Evolutionary conservation across 768 basidiomycete genomes (phyloP), one percentile per base, ranked within the genome.

Genomic region (Basidioascus undulatus): DNA sequence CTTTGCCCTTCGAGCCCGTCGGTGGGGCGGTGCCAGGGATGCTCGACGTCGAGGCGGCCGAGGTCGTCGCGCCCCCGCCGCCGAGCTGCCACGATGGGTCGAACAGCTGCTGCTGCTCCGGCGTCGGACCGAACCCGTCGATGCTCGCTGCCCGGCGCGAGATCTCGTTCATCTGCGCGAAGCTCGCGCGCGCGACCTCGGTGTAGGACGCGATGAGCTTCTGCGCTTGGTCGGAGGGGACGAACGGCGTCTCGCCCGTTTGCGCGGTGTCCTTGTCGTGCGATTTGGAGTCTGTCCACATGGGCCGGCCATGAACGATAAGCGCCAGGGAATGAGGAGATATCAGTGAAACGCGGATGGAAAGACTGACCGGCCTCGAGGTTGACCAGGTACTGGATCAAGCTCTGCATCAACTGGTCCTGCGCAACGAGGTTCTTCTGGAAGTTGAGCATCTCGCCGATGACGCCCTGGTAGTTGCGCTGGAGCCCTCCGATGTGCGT

Each of bases 311-410:
- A n/a, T n/a, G n/a, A n/a, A n/a, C n/a, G n/a, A n/a, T n/a, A n/a
- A n/a, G n/a, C n/a, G n/a, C n/a, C n/a, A n/a, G n/a, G n/a, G n/a
- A n/a, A n/a, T n/a, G n/a, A n/a, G n/a, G n/a, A n/a, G n/a, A n/a
- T n/a, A n/a, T n/a, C n/a, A n/a, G n/a, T n/a, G n/a, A n/a, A n/a
- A n/a, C n/a, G 43, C 27, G 65, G 65, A 33, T 54, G 55, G 47
- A 69, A 67, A 30, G 32, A 59, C 65, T 56, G 55, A 66, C 66
- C 65, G 46, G 63, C 64, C 59, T 80, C 79, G 47, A 68, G 59
- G 49, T 75, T 71, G 49, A 84, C 61, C 57, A 80, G 76, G 60
- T 79, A 80, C 43, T 74, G 71, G 49, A 86, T 74, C 44, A 84
- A 54, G 49, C 69, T 71, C 58, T 81, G 76, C 70, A 81, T 74